Base-by-base conservation (phyloP, 805 yeast species). In the Scheffersomyces coipomensis region DNA sequence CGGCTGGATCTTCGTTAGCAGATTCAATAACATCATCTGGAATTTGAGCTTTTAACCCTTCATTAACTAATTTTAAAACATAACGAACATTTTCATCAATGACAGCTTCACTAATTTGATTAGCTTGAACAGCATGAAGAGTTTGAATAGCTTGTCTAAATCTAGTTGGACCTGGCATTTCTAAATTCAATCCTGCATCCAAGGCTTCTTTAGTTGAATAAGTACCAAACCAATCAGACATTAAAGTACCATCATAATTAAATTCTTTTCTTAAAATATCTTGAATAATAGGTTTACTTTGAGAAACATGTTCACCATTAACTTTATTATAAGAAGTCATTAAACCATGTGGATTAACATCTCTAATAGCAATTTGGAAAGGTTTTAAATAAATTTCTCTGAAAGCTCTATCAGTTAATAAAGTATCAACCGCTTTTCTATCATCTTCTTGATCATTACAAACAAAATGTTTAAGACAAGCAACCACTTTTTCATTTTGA, bases 151-250 rank as follows among this genome's bases (percentile, higher is more conserved):
- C 58, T 46, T 71, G 60, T 61, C 81, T 55, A 55, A 68, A 70
- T 33, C 71, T 57, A 2, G 79, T 61, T 15, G 79, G 77, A 26
- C 86, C 87, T 1, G 87, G 87, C 83, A 79, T 78, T 56, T 81
- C 87, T 48, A 81, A 61, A 52, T 79, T 82, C 39, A 81, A 60
- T 6, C 86, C 85, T 25, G 77, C 76, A 29, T 71, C 66, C 34
- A 80, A 53, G 11, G 81, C 49, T 31, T 66, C 71, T 31, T 62
- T 64, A 26, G 62, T 60, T 12, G 80, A 66, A 54, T 75, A 79
- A 8, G 71, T 67, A 19, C 86, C 87, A 52, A 52, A 74, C 86
- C 86, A 81, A 58, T 81, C 87, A 21, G 81, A 74, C 79, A 81
- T 78, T 25, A 72, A 54, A 27, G 73, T 55, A 32, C 86, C 86